Base-by-base conservation (phyloP, 371 early-diverging fungal species). In the Mortierella sp. region DNA sequence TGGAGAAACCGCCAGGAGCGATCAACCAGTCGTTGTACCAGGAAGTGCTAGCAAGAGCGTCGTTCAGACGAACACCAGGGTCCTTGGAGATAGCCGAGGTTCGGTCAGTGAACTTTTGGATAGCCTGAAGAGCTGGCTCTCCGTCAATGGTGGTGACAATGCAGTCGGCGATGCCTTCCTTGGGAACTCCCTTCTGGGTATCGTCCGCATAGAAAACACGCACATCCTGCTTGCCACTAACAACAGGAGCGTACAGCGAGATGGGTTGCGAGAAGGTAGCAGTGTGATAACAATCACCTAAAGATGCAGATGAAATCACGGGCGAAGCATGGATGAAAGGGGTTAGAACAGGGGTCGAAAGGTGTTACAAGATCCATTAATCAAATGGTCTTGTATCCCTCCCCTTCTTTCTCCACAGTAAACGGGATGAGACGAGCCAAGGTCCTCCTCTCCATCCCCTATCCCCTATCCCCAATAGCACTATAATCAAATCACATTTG, bases 31-130 rank as follows among this genome's bases (percentile, higher is more conserved):
- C 70, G 19, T 66, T 58, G 59, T 69, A 70, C 78, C 78, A 76
- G 50, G 71, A 76, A 14, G 78, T 76, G 13, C 67, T 69, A 47
- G 79, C 79, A 19, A 79, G 42, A 42, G 79, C 79, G 58, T 72
- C 73, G 55, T 79, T 79, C 13, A 79, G 70, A 50, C 79, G 79
- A 39, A 72, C 73, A 65, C 72, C 72, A 14, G 79, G 73, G 16
- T 79, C 79, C 60, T 72, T 72, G 56, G 79, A 79, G 47, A 79
- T 61, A 28, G 67, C 68, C 5, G 73, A 61, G 42, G 58, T 55
- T 12, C 69, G 62, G 51, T 79, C 79, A 9, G 79, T 66, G 42
- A 68, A 79, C 19, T 57, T 65, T 41, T 79, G 72, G 46, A 79
- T 34, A 53, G 73, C 69, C 47, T 78, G 65, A n/a, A 80, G 58